phyloP scores from a whole-genome alignment of 208 protist genomes.

The Leishmania amazonensis region DNA sequence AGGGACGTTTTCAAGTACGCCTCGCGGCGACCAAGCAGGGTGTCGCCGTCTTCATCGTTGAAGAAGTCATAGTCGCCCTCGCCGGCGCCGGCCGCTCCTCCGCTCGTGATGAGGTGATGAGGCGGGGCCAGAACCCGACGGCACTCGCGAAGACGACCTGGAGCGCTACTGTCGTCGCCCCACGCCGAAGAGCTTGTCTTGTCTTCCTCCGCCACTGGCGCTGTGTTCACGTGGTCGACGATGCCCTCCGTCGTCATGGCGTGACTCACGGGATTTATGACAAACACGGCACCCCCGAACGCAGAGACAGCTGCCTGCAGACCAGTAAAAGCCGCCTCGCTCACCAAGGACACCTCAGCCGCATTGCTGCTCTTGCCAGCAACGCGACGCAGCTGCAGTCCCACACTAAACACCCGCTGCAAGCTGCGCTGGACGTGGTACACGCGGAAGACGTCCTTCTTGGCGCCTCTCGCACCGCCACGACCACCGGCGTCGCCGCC shows the following conservation, averaged over 20 bases:
- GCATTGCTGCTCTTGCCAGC: not conserved
- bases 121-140: slow-evolving; percentile 24
- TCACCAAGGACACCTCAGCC: slow-evolving; percentile 5
- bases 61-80: slow-evolving; percentile 26
- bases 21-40: slow-evolving; percentile 29
- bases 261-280: not conserved
- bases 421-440: slow-evolving; percentile 54
- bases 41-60: slow-evolving; percentile 27
- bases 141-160: slow-evolving; percentile 14
- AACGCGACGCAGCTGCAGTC: slow-evolving; percentile 21
- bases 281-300: slow-evolving; percentile 38
- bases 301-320: slow-evolving; percentile 38
- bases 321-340: slow-evolving; percentile 20
- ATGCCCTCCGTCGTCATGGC: not conserved
- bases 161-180: not conserved
- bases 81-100: slow-evolving; percentile 3
- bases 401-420: slow-evolving; percentile 62
- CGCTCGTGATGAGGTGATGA: slow-evolving; percentile 15
- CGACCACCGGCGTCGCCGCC: not conserved
- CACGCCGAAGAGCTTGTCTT: not conserved
- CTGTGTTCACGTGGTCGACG: not conserved
- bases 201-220: not conserved
- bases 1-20: slow-evolving; percentile 48
- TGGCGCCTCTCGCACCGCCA: not conserved
- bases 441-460: slow-evolving; percentile 46